Conservation (phyloP, 2,329 filamentous ascomycete genomes). For the Colletotrichum plurivorum region DNA sequence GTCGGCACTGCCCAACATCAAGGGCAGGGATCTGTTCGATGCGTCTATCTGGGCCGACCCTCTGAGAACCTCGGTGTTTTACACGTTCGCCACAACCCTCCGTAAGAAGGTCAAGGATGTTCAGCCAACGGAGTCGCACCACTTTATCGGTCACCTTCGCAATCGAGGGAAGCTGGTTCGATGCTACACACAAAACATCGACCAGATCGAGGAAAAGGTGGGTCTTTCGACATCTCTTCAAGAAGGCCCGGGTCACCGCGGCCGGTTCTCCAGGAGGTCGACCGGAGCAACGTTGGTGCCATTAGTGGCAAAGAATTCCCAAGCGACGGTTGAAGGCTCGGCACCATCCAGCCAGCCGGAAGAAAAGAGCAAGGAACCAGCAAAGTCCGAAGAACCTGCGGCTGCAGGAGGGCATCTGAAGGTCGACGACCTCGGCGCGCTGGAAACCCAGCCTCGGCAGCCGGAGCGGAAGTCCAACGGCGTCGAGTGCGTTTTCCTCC, state of each 20-base stretch:
- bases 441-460: constrained; percentile 1
- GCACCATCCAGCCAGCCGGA: not conserved
- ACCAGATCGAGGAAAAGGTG: constrained; percentile 79
- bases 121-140: constrained; percentile 75
- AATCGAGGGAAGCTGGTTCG: constrained; percentile 78
- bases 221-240: constrained; percentile 75
- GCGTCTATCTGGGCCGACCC: constrained; percentile 79
- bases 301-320: constrained; percentile 20
- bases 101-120: constrained; percentile 76
- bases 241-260: constrained; percentile 73
- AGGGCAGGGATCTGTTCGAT: constrained; percentile 80
- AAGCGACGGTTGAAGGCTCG: not conserved
- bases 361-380: constrained; percentile 7
- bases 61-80: constrained; percentile 78
- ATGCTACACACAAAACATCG: constrained; percentile 84
- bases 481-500: constrained; percentile 78
- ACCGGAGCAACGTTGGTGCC: constrained; percentile 45
- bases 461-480: constrained; percentile 49
- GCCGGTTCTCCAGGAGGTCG: constrained; percentile 69
- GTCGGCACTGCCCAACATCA: constrained; percentile 70
- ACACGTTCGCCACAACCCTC: constrained; percentile 78
- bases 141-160: constrained; percentile 76
- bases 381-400: not conserved
- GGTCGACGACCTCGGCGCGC: not conserved
- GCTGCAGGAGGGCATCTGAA: not conserved